These are phyloP conservation scores for Castanea mollissima DNA, from an alignment of 306 rosid species.

Conservation along the genomic window DNA sequence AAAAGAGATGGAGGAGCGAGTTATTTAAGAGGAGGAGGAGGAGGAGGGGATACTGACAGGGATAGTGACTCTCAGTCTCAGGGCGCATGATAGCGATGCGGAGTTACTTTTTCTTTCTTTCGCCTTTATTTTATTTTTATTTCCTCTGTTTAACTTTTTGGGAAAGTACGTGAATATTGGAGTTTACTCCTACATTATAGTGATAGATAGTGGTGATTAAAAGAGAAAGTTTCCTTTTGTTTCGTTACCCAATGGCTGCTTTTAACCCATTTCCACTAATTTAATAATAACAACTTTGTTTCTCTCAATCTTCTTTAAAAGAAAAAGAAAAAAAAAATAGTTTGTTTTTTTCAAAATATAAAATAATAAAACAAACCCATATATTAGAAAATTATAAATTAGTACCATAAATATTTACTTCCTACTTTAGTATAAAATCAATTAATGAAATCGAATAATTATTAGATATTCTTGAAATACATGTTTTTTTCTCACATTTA, in stretches of 20 bases:
- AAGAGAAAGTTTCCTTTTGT: slow-evolving; percentile 30
- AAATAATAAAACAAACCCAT: too few relatives aligned
- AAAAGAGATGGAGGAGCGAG: slow-evolving; percentile 28
- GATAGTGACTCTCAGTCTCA: slow-evolving; percentile 33
- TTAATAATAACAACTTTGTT: neutral
- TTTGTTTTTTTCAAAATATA: too few relatives aligned
- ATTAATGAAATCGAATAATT: too few relatives aligned
- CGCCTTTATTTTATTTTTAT: neutral
- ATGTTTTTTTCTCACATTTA: too few relatives aligned
- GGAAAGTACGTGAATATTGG: neutral
- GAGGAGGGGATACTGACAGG: slow-evolving; percentile 13
- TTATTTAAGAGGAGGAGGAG: slow-evolving; percentile 42
- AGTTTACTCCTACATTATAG: neutral
- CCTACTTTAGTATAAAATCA: too few relatives aligned
- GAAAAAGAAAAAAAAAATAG: too few relatives aligned
- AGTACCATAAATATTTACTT: too few relatives aligned
- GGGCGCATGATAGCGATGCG: slow-evolving; percentile 48
- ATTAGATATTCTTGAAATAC: too few relatives aligned
- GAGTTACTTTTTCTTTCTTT: neutral
- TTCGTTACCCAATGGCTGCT: slow-evolving; percentile 9
- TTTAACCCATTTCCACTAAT: neutral
- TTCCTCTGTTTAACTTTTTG: neutral
- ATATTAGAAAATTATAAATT: too few relatives aligned
- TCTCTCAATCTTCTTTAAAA: too few relatives aligned
- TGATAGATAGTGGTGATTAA: neutral